Evolutionary conservation across 2,329 filamentous ascomycete genomes (phyloP).

Genomic region (Colletotrichum sp.): DNA sequence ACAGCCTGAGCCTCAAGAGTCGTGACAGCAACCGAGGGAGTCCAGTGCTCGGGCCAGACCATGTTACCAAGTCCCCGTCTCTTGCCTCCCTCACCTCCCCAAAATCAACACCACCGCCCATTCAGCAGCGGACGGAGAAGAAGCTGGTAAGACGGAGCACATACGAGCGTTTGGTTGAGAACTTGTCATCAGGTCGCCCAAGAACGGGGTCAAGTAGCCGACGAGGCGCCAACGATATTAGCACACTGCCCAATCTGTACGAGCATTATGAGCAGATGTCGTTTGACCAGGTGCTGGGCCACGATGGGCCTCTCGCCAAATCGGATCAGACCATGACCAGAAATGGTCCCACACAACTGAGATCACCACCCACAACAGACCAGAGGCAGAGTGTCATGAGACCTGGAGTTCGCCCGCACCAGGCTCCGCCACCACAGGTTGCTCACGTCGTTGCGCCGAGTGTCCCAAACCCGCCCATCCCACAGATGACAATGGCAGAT

Average conservation of each 20-base stretch:
- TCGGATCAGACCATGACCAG: not conserved
- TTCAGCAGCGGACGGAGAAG: conserved; percentile 27
- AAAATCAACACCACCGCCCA: conserved; percentile 26
- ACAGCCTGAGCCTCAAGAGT: conserved; percentile 16
- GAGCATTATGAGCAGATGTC: conserved; percentile 64
- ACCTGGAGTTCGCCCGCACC: not conserved
- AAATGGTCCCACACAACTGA: not conserved
- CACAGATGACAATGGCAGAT: conserved; percentile 17
- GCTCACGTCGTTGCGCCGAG: not conserved
- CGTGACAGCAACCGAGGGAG: not conserved
- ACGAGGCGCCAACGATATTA: conserved; percentile 24
- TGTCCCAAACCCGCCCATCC: not conserved
- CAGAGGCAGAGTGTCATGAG: not conserved
- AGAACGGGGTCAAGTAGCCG: conserved; percentile 11
- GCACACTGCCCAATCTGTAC: conserved; percentile 56
- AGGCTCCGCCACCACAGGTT: not conserved
- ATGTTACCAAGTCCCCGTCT: conserved; percentile 47
- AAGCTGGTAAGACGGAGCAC: conserved; percentile 39
- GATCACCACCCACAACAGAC: conserved; percentile 2
- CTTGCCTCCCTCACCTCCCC: conserved; percentile 41
- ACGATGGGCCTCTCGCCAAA: conserved; percentile 8
- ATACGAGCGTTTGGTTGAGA: conserved; percentile 30
- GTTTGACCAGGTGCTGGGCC: conserved; percentile 44
- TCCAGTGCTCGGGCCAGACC: conserved; percentile 37
- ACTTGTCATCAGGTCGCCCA: conserved; percentile 12